Base-by-base conservation (phyloP, 768 basidiomycete genomes). In the Mycena venus region DNA sequence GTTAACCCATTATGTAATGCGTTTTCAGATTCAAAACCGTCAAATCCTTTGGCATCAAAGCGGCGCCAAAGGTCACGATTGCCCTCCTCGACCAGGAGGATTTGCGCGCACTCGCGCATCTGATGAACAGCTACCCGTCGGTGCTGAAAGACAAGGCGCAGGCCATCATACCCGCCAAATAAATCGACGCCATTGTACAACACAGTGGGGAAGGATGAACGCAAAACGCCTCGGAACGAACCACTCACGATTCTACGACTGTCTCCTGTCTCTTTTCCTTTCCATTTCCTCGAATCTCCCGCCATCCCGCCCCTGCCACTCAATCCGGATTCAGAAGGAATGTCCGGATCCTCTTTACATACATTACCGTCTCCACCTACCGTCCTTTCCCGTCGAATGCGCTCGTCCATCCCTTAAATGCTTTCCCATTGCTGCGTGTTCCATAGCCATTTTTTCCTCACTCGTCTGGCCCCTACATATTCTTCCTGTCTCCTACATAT, bases 41-140 rank as follows among this genome's bases (percentile, higher is more conserved):
- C 85, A 96, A 96, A 82, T 90, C 92, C 11, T 92, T 94, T 78
- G 95, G 96, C 29, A 88, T 98, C 79, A 96, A 95, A 80, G 88
- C 89, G 55, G 93, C 95, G 91, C 94, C 95, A 61, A 96, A 96
- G 81, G 85, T 96, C 74, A 97, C 96, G 1, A 95, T 98, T 77
- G 85, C 89, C 6, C 88, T 97, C 11, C 85, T 98, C 73, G 95
- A 97, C 79, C 88, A 93, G 77, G 96, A 97, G 72, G 96, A 98
- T 79, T 88, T 97, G 27, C 90, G 93, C 51, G 87, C 95, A 6
- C 88, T 97, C 58, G 93, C 95, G 8, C 95, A 96, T 81, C 88
- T 97, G 51, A 92, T 95, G 92, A 94, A 96, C 82, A 94, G 94
- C 80, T 96, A 95, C 82, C 94, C 95, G 14, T 84, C 90, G 10